phyloP scores from a whole-genome alignment of 1,139 yeast species.

The Candida dubliniensis region DNA sequence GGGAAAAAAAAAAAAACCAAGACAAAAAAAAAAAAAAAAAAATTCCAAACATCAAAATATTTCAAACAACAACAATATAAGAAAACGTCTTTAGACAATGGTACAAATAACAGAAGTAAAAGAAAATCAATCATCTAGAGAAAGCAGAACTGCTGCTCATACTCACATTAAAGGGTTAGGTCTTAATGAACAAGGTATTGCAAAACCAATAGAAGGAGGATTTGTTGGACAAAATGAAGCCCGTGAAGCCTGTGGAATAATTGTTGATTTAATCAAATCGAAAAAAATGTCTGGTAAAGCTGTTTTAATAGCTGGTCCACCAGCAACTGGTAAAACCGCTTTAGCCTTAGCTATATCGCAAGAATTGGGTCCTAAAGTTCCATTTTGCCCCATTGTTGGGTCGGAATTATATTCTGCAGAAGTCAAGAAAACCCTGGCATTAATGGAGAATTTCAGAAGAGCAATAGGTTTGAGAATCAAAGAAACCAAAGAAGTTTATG shows the following conservation, averaged over 20 bases:
- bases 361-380: slow-evolving; percentile 97
- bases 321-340: slow-evolving; percentile 98
- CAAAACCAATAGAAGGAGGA: slow-evolving; percentile 86
- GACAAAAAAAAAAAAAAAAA: background rate
- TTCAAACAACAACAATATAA: background rate
- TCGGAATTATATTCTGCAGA: slow-evolving; percentile 95
- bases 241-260: slow-evolving; percentile 95
- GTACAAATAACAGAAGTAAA: slow-evolving; percentile 84
- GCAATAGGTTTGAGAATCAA: slow-evolving; percentile 95
- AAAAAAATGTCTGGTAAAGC: slow-evolving; percentile 96
- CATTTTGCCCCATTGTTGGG: slow-evolving; percentile 97
- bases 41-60: background rate
- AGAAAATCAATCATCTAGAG: slow-evolving; percentile 51
- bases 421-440: slow-evolving; percentile 93
- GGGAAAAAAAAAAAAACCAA: background rate
- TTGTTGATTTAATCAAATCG: slow-evolving; percentile 90
- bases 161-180: slow-evolving; percentile 97
- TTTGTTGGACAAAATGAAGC: slow-evolving; percentile 95
- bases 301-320: slow-evolving; percentile 93
- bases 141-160: slow-evolving; percentile 90
- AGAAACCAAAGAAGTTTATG: slow-evolving; percentile 97
- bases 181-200: slow-evolving; percentile 84
- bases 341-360: slow-evolving; percentile 94
- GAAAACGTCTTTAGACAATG: slow-evolving; percentile 40
- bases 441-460: slow-evolving; percentile 96